phyloP scores from a whole-genome alignment of 2,329 filamentous ascomycete species.

The Seiridium cupressi region DNA sequence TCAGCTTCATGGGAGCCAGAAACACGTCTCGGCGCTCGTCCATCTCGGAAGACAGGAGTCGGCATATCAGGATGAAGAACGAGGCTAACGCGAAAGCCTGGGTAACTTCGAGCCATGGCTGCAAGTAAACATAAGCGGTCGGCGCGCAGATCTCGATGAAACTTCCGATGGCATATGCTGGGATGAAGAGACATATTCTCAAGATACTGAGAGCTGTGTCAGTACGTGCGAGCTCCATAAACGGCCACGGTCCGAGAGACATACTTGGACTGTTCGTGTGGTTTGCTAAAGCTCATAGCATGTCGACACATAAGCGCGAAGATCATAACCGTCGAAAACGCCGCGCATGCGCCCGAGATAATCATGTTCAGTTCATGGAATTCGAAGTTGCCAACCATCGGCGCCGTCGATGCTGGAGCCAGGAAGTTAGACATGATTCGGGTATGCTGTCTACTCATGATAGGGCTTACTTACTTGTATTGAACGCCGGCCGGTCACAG shows the following conservation, averaged over 20 bases:
- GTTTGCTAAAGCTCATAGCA: conserved; percentile 1
- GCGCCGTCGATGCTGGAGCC: neutral
- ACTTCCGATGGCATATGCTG: conserved; percentile 35
- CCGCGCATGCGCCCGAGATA: conserved; percentile 3
- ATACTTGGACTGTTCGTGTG: conserved; percentile 8
- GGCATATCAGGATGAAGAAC: conserved; percentile 43
- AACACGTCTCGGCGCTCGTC: conserved; percentile 30
- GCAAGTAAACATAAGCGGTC: conserved; percentile 35
- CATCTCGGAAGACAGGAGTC: conserved; percentile 30
- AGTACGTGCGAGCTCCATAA: neutral
- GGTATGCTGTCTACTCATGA: neutral
- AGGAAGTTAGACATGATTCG: neutral
- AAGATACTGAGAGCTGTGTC: conserved; percentile 29
- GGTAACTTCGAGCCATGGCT: conserved; percentile 34
- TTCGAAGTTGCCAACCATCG: neutral
- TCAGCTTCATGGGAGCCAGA: conserved; percentile 32
- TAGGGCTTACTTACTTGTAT: neutral
- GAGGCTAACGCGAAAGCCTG: conserved; percentile 38
- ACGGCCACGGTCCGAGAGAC: neutral
- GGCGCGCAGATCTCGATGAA: conserved; percentile 37
- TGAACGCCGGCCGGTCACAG: neutral
- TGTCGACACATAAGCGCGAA: conserved; percentile 2
- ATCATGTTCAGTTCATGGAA: conserved; percentile 6
- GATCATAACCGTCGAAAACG: neutral
- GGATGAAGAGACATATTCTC: conserved; percentile 38